phyloP scores from a whole-genome alignment of 169 alveolate species.

The Plasmodium billcollinsi region DNA sequence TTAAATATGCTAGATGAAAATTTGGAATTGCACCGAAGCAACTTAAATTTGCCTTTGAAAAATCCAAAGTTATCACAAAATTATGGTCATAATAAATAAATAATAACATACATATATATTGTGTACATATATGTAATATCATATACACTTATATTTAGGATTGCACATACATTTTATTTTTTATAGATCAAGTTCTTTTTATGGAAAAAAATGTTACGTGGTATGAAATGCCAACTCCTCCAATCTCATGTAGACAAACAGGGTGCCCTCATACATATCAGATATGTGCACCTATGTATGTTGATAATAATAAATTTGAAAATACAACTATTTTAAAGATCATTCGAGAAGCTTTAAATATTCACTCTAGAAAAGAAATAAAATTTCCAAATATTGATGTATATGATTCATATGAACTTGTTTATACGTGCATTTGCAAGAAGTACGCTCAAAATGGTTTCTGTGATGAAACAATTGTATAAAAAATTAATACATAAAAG shows the following conservation, averaged over 20 bases:
- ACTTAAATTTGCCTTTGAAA: background rate
- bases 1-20: background rate
- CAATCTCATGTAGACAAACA: conserved; percentile 41
- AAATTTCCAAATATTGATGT: background rate
- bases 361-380: background rate
- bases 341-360: background rate
- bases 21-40: background rate
- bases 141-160: background rate
- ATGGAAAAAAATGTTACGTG: conserved; percentile 9
- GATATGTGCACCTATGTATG: conserved; percentile 40
- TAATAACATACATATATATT: background rate
- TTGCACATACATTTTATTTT: conserved; percentile 1
- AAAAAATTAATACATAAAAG: background rate
- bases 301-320: conserved; percentile 3
- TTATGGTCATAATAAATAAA: background rate
- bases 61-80: background rate
- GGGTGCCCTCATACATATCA: conserved; percentile 56
- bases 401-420: background rate
- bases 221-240: conserved; percentile 1
- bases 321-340: conserved; percentile 7
- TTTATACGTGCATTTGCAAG: conserved; percentile 44
- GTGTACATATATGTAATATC: background rate
- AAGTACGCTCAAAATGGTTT: conserved; percentile 13
- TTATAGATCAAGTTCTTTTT: conserved; percentile 16
- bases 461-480: conserved; percentile 50